Base-by-base conservation (phyloP, 2,329 filamentous ascomycete species). In the Blumeria graminis region DNA sequence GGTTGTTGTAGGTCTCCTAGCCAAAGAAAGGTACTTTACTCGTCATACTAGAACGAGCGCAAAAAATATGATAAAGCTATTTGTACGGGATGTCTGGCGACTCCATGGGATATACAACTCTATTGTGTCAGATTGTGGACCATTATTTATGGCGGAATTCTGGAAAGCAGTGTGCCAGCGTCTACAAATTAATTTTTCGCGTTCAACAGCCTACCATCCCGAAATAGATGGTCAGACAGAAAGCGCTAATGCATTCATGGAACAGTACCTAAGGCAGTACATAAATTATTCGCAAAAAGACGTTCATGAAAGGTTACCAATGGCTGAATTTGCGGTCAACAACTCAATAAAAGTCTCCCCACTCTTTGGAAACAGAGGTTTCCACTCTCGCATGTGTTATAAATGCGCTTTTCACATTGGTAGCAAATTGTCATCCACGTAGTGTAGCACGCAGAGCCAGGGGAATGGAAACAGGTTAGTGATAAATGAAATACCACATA, bases 281-380 rank as follows among this genome's bases (percentile, higher is more conserved):
- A 41, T 59, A 11, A 38, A 55, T 53, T 61, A 58, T 35, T 16
- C 59, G 16, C 56, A 62, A 43, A 53, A 61, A 32, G 43, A 62
- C 52, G 0, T 57, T 33, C 9, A 55, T 32, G 13, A 55, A 54
- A 22, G 41, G 41, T 16, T 46, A 6, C 41, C 41, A n/a, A 14
- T 62, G 10, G 57, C 59, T 2, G 57, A 62, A 55, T 61, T 61
- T 33, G 57, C 59, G 3, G 55, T 55, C 16, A 59, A 61, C 34
- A 61, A 59, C 38, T n/a, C 33, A 0, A 32, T 9, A 38, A 60
- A 13, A 56, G 57, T 0, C 50, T 46, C 22, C 4, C 22, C 22
- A 28, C 4, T 28, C 22, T 28, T 28, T 28, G 1, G 2, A 1
- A 28, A 28, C 4, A 28, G 22, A 28, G 22, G 4, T 4, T 28